Base-by-base conservation (phyloP, 768 basidiomycete species). In the Trametes gibbosa region DNA sequence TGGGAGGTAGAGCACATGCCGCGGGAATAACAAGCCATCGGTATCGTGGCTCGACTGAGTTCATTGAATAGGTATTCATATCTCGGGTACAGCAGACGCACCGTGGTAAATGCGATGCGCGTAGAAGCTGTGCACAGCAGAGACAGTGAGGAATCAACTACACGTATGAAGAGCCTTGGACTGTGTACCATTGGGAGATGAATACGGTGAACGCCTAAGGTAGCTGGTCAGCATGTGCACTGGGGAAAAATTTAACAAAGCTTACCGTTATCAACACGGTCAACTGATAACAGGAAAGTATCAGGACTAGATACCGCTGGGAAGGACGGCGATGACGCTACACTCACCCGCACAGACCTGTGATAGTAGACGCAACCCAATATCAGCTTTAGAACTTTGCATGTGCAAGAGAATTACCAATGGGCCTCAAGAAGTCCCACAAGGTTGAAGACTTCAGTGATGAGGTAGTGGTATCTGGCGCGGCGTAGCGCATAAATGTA, bases 1-100 rank as follows among this genome's bases (percentile, higher is more conserved):
- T 14, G 9, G n/a, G 14, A 1, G n/a, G 19, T 8, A 21, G 4
- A 24, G 34, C 3, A 34, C 48, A 5, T 35, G 37, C 48, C 5
- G 48, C 48, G 5, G 48, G 48, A 13, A 35, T 21, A 1, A 50
- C 32, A 13, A 50, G 48, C 48, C 48, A 50, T 35, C n/a, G 27
- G 34, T 35, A 50, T 0, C 17, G 32, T 8, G 48, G 32, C 21
- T 14, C n/a, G 1, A 50, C 48, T 50, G 23, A 13, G 17, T 14
- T 35, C 14, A 14, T 7, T 35, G 7, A 35, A 35, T 14, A 14
- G 34, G 34, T 6, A 35, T 35, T 35, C 6, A 35, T 35, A 24
- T 27, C 5, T n/a, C n/a, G n/a, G 5, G 32, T 13, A 35, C 32
- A 12, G n/a, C n/a, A n/a, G n/a, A n/a, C n/a, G n/a, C 19, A 50